Evolutionary conservation across 129 eudicot species (phyloP).

Genomic region (Pittosporum tobira): DNA sequence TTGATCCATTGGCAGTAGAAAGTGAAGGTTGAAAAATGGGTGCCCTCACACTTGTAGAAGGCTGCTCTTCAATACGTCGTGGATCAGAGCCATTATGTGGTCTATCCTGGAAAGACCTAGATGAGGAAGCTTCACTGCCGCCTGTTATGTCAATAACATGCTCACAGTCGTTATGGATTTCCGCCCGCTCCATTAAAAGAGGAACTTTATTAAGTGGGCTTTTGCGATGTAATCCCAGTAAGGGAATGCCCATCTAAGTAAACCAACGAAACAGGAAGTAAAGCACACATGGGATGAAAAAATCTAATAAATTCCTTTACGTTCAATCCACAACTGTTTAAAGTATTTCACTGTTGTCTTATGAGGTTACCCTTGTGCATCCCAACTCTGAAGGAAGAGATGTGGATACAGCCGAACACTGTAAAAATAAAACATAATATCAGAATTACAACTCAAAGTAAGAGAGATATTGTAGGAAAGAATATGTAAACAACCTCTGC

Average conservation of each 20-base stretch:
- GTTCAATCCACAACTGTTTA: background rate
- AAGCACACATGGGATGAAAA: constrained; percentile 46
- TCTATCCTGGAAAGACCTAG: constrained; percentile 49
- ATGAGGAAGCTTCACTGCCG: constrained; percentile 58
- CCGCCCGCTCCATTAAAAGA: constrained; percentile 60
- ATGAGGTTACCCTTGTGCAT: constrained; percentile 9
- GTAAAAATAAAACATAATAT: background rate
- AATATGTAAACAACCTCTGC: background rate
- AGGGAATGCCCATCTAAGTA: constrained; percentile 58
- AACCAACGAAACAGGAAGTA: constrained; percentile 22
- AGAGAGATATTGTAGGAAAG: background rate
- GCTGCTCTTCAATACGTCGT: constrained; percentile 32
- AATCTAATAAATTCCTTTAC: constrained; percentile 17
- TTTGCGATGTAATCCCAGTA: constrained; percentile 55
- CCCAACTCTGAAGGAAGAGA: background rate
- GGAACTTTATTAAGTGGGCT: constrained; percentile 40
- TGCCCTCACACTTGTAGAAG: constrained; percentile 42
- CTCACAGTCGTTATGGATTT: constrained; percentile 34
- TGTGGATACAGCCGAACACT: background rate
- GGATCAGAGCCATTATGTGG: constrained; percentile 33
- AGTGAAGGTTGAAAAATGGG: constrained; percentile 44
- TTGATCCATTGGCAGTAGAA: constrained; percentile 41
- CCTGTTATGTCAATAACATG: constrained; percentile 70
- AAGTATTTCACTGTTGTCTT: constrained; percentile 3
- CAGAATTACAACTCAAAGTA: background rate